Conservation (phyloP, 768 basidiomycete species). For the Chiua virens region DNA sequence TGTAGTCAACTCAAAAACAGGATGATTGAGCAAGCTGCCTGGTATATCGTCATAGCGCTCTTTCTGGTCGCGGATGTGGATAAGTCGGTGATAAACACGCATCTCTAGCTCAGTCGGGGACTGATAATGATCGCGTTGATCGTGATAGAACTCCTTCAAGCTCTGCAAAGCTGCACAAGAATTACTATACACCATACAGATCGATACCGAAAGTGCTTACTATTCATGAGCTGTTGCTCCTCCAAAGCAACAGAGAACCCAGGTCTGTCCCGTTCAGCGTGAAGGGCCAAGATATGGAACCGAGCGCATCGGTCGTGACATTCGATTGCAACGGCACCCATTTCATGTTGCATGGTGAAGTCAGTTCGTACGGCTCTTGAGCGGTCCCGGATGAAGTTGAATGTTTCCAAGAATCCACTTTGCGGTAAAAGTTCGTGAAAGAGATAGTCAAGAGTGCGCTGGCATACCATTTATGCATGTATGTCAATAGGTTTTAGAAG, state of each 20-base stretch:
- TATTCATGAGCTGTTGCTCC: constrained; percentile 89
- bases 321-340: constrained; percentile 75
- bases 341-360: constrained; percentile 89
- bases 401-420: constrained; percentile 67
- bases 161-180: constrained; percentile 75
- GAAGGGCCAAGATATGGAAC: constrained; percentile 86
- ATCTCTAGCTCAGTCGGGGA: constrained; percentile 92
- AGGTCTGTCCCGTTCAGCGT: constrained; percentile 54
- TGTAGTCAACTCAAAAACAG: constrained; percentile 81
- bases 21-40: constrained; percentile 59
- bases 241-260: constrained; percentile 70
- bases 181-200: background rate
- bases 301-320: constrained; percentile 93
- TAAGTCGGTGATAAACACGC: constrained; percentile 90
- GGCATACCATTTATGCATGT: background rate
- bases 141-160: constrained; percentile 91
- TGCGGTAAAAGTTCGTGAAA: constrained; percentile 77
- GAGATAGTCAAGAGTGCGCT: constrained; percentile 91
- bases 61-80: constrained; percentile 83
- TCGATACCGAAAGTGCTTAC: constrained; percentile 45
- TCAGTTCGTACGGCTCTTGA: constrained; percentile 89
- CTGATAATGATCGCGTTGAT: constrained; percentile 64
- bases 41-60: constrained; percentile 78
- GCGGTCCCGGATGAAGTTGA: constrained; percentile 89
- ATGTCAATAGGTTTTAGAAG: background rate